Evolutionary conservation across 2,329 filamentous ascomycete genomes (phyloP).

Genomic region (Diaporthe capsici): DNA sequence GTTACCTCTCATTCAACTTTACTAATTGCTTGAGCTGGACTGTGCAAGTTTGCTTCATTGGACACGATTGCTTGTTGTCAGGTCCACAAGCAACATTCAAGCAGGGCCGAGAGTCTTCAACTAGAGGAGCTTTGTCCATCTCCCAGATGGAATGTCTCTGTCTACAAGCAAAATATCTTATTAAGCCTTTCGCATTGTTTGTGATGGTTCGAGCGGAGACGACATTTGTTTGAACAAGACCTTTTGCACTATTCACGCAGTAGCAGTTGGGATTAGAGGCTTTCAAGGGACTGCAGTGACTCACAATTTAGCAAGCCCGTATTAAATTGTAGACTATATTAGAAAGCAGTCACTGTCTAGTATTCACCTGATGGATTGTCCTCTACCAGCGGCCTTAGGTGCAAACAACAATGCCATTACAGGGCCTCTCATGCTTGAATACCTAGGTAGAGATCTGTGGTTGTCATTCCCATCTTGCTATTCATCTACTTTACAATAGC

Average conservation of each 20-base stretch:
- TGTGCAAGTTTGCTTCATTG: neutral
- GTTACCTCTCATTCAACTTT: neutral
- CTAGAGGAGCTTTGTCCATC: too few species aligned
- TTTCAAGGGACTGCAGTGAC: neutral
- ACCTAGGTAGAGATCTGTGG: too few species aligned
- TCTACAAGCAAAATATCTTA: too few species aligned
- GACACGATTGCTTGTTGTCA: neutral
- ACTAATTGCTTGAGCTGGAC: neutral
- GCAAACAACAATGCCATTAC: neutral
- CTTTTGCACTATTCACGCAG: neutral
- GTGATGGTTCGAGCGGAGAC: too few species aligned
- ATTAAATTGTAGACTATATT: neutral
- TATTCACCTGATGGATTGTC: too few species aligned
- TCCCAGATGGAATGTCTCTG: neutral
- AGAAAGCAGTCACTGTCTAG: neutral
- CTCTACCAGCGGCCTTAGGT: too few species aligned
- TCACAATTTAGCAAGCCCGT: neutral
- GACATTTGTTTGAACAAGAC: neutral
- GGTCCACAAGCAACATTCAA: neutral
- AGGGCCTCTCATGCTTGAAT: neutral
- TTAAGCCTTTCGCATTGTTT: neutral
- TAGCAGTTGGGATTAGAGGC: neutral
- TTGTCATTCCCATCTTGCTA: neutral
- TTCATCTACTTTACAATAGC: neutral
- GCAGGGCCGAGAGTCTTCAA: neutral